phyloP scores from a whole-genome alignment of 495 filamentous ascomycete genomes.

The Achaetomiella virescens region DNA sequence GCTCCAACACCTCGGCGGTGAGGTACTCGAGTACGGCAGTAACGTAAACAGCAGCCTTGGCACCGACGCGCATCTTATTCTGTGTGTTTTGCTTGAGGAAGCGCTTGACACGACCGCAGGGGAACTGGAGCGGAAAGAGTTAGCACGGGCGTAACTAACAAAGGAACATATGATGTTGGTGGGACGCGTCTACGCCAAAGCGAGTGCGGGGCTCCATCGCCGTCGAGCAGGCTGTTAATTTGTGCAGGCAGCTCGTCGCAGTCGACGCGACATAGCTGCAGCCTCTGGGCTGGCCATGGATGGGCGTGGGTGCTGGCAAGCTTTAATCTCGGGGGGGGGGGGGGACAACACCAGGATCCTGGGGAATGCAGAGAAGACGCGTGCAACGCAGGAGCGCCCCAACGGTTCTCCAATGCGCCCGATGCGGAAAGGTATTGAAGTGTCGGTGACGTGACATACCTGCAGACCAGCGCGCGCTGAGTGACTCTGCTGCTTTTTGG shows the following conservation, averaged over 20 bases:
- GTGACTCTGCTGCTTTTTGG: constrained; percentile 95
- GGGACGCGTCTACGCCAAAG: background rate
- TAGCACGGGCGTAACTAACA: constrained; percentile 26
- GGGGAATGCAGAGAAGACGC: constrained; percentile 16
- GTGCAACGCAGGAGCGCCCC: constrained; percentile 6
- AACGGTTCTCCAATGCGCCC: background rate
- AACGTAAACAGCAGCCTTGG: constrained; percentile 97
- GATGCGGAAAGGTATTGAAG: constrained; percentile 15
- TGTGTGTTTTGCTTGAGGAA: constrained; percentile 99
- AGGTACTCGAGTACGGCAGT: constrained; percentile 97
- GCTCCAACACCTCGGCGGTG: constrained; percentile 95
- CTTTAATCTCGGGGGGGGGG: background rate
- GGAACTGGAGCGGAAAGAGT: constrained; percentile 60
- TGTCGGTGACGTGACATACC: constrained; percentile 54
- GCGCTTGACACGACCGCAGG: constrained; percentile 98
- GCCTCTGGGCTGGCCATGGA: background rate
- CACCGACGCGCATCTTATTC: constrained; percentile 99
- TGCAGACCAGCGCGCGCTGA: constrained; percentile 97
- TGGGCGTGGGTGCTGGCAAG: background rate
- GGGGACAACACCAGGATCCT: background rate
- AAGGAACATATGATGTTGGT: background rate
- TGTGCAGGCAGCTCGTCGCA: background rate
- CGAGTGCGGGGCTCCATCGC: background rate
- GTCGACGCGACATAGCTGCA: background rate
- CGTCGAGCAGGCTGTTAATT: background rate